Evolutionary conservation across 2,329 filamentous ascomycete species (phyloP), one percentile per base, ranked within the genome.

Genomic region (Ascocoryne sarcoides): DNA sequence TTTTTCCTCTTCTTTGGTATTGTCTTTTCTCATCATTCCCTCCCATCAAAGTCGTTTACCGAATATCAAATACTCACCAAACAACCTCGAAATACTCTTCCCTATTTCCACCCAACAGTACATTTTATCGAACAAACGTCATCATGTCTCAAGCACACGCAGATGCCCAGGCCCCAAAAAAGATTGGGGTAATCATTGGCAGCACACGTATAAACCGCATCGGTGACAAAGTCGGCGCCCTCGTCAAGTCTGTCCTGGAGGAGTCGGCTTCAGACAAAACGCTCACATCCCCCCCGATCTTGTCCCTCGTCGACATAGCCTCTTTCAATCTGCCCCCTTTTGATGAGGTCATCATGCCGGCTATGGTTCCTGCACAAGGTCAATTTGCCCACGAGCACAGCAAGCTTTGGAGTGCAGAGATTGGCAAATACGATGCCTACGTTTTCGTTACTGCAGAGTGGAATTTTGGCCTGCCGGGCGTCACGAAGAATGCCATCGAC

Each of bases 401-500:
- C 23, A 61, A 58, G n/a, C 56, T 53, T 1, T 75, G 71, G 70
- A 66, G 60, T 21, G 52, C 50, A 4, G 62, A 63, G 44, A 67
- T 73, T 29, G 47, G 54, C n/a, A 55, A 56, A 18, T 62, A 68
- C 55, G 64, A 68, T 36, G 69, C 53, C 12, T 73, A 70, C 54
- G 53, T 75, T 23, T 58, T 73, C 35, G 64, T 74, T 32, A 63
- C 66, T n/a, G 65, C 69, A 1, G 66, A 74, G 55, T 79, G 79
- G 53, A 79, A 80, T 60, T 70, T 61, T 54, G 67, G 71, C 17
- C 59, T 76, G 4, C 62, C 75, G 0, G 73, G 68, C 0, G 65
- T 62, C 5, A 58, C 73, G 36, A 80, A 80, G 62, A 81, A 79
- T 52, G 75, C 76, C 4, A 66, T 81, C 40, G 76, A 80, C 54